Percentiles rank a stretch among this genome's conserved stretches.
These are phyloP conservation scores for Pulveroboletus sp. DNA, from an alignment of 768 basidiomycete species.

Conservation along the genomic window DNA sequence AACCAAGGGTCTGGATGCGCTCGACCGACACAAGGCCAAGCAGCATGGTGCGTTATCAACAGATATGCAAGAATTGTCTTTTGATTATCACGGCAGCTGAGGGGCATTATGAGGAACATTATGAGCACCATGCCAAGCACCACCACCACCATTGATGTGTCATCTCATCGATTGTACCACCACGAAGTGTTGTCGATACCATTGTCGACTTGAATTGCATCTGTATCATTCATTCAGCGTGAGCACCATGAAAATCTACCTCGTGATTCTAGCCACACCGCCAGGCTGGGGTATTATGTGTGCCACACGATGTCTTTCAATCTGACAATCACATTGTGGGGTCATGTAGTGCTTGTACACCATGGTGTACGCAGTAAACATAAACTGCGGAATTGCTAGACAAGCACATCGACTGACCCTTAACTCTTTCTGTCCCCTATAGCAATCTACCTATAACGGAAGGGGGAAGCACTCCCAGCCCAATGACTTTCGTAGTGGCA, in stretches of 20 bases:
- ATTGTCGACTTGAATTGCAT: background rate
- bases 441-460: conserved; percentile 24
- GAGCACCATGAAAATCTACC: background rate
- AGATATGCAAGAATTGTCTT: too few species aligned
- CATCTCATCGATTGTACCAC: conserved; percentile 17
- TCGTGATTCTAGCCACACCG: too few species aligned
- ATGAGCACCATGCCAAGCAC: background rate
- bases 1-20: conserved; percentile 52
- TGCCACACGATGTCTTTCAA: too few species aligned
- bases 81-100: conserved; percentile 14
- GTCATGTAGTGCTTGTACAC: background rate
- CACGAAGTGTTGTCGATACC: background rate
- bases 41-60: conserved; percentile 25
- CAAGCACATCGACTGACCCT: background rate
- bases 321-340: background rate
- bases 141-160: background rate
- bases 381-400: background rate
- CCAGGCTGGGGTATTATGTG: too few species aligned
- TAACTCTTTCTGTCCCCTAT: conserved; percentile 22
- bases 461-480: conserved; percentile 2
- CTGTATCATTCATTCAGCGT: background rate
- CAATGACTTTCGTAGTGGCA: background rate
- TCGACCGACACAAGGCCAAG: conserved; percentile 44
- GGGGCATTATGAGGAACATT: background rate
- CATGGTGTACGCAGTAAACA: background rate